Base-by-base conservation (phyloP, 441 rosid species). In the Euphorbia celastroides region DNA sequence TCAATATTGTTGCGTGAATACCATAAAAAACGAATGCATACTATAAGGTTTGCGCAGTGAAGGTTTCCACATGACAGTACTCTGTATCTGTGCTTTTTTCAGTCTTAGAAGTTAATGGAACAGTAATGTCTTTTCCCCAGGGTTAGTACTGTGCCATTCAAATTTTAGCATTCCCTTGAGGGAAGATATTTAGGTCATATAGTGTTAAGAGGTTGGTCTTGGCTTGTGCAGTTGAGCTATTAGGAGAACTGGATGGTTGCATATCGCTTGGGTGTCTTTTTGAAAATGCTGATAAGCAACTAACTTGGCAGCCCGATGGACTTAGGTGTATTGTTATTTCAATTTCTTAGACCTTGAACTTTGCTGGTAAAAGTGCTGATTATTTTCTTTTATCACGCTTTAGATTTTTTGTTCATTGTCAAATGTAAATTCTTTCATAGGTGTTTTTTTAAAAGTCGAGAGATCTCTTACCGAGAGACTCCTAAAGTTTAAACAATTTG, bases 391-490 rank as follows among this genome's bases (percentile, higher is more conserved):
- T 44, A 9, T 66, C 19, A 9, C 20, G 27, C 42, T 12, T 57
- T n/a, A 4, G 25, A 22, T 42, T 57, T 27, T 31, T 8, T 28
- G 44, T 3, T 41, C 7, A 41, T 4, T 41, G 28, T 20, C 41
- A n/a, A 52, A 69, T 17, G 38, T 14, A 16, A 36, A 23, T 9
- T 26, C 5, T 25, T 13, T 7, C 41, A 20, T 25, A 38, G 30
- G 19, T 38, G 9, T 34, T 34, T 17, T 17, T 61, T 52, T 31
- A 36, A 26, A 42, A 69, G 31, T 68, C 36, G 48, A 58, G 55
- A 34, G 59, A 11, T 11, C 46, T 26, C 56, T 1, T 2, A 10
- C 20, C 41, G 19, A 16, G 3, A 12, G 6, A 48, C 16, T 25
- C 50, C 22, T 2, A 5, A 34, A 4, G 32, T 48, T 16, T 48